Percentiles rank a stretch among this genome's conserved stretches.
These are phyloP conservation scores for Hondaea fermentalgiana DNA, from an alignment of 108 stramenopile genomes.

Conservation along the genomic window DNA sequence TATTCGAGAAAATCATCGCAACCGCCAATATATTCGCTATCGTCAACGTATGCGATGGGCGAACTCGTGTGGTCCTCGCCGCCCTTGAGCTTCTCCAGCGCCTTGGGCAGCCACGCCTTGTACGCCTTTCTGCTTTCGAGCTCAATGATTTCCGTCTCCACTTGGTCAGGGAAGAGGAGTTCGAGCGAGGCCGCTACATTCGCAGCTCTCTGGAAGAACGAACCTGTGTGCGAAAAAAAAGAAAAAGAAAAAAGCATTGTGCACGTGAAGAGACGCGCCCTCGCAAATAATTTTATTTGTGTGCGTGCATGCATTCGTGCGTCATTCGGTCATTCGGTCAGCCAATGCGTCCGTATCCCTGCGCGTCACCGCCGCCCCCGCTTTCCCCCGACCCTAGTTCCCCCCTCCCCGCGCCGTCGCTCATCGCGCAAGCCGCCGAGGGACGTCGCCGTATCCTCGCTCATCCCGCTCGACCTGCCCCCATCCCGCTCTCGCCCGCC, in stretches of 20 bases:
- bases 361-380: too few species aligned
- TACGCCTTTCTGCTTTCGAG: not conserved
- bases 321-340: not conserved
- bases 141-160: conserved; percentile 2
- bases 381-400: not conserved
- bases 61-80: conserved; percentile 22
- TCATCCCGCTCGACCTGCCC: too few species aligned
- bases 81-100: not conserved
- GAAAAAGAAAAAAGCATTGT: not conserved
- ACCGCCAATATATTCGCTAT: conserved; percentile 22
- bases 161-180: conserved; percentile 15
- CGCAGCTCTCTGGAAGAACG: conserved; percentile 18
- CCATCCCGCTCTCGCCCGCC: not conserved
- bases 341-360: not conserved
- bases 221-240: not conserved
- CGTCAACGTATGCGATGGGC: not conserved
- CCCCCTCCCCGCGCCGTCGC: not conserved
- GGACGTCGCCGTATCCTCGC: too few species aligned
- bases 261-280: too few species aligned
- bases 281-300: too few species aligned
- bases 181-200: conserved; percentile 9
- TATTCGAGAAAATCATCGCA: conserved; percentile 31
- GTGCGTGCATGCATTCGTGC: too few species aligned
- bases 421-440: too few species aligned
- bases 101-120: conserved; percentile 18